Evolutionary conservation across 1,139 yeast genomes (phyloP).

Genomic region (Lodderomyces margitis): DNA sequence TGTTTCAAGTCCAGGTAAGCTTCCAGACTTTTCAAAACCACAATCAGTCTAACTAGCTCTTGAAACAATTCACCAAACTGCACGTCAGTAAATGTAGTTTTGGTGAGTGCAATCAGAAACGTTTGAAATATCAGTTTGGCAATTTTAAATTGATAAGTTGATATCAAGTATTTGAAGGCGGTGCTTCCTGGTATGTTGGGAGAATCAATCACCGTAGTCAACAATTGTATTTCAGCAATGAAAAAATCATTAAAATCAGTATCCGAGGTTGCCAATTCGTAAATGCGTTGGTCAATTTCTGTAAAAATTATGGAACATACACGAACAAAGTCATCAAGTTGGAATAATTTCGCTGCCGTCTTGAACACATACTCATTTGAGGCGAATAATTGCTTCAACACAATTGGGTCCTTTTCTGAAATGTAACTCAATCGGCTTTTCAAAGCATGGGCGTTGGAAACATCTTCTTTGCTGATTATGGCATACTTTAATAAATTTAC

Average conservation of each 20-base stretch:
- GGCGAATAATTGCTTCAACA: constrained; percentile 30
- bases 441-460: constrained; percentile 23
- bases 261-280: constrained; percentile 24
- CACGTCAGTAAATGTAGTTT: constrained; percentile 35
- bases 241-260: constrained; percentile 29
- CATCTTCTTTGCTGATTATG: constrained; percentile 35
- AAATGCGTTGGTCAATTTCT: constrained; percentile 23
- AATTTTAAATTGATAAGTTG: constrained; percentile 31
- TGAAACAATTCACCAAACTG: constrained; percentile 28
- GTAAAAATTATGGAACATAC: constrained; percentile 29
- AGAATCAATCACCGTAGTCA: constrained; percentile 32
- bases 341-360: constrained; percentile 25
- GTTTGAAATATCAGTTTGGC: constrained; percentile 29
- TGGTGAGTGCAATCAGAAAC: constrained; percentile 26
- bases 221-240: constrained; percentile 25
- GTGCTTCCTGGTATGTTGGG: constrained; percentile 32
- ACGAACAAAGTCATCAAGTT: constrained; percentile 35
- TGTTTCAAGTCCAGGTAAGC: constrained; percentile 24
- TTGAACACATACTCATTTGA: constrained; percentile 26
- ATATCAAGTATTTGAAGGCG: constrained; percentile 36
- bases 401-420: constrained; percentile 29
- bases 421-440: constrained; percentile 23
- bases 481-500: constrained; percentile 39
- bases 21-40: constrained; percentile 32
- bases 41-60: constrained; percentile 33